These are phyloP conservation scores for Gautieria morchelliformis DNA, from an alignment of 768 basidiomycete species.

Conservation along the genomic window DNA sequence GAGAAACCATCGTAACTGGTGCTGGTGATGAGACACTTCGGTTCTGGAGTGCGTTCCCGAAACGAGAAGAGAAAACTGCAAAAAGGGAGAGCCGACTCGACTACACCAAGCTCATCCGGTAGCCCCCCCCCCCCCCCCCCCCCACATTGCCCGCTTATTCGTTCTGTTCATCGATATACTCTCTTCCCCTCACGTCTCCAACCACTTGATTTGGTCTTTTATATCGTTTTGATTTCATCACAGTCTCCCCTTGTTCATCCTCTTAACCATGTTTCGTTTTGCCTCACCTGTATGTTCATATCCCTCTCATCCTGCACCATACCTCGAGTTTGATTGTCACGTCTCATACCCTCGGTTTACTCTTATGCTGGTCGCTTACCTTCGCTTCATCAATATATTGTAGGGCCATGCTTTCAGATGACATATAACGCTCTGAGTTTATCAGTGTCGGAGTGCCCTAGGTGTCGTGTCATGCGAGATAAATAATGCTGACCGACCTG, in stretches of 20 bases:
- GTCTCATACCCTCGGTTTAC: background rate
- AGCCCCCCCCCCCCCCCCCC: background rate
- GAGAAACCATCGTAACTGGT: constrained; percentile 96
- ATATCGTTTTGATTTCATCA: background rate
- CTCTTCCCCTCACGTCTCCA: background rate
- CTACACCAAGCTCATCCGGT: constrained; percentile 34
- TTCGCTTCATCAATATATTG: background rate
- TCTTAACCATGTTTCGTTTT: background rate
- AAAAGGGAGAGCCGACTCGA: constrained; percentile 32
- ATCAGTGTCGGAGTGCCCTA: too few relatives aligned
- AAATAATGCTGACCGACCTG: too few relatives aligned
- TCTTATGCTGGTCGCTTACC: background rate
- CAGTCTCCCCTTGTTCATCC: background rate
- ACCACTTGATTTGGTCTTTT: background rate
- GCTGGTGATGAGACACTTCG: constrained; percentile 95
- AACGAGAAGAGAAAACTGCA: constrained; percentile 33
- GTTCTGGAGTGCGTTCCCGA: constrained; percentile 98
- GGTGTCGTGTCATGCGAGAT: too few relatives aligned
- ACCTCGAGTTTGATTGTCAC: background rate
- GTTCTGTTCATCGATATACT: background rate
- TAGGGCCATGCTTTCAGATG: background rate
- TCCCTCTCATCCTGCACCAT: background rate
- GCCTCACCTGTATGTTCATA: background rate
- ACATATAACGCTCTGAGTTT: background rate
- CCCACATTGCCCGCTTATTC: background rate